Evolutionary conservation across 2,329 filamentous ascomycete genomes (phyloP), one percentile per base, ranked within the genome.

Genomic region (Claviceps sp.): DNA sequence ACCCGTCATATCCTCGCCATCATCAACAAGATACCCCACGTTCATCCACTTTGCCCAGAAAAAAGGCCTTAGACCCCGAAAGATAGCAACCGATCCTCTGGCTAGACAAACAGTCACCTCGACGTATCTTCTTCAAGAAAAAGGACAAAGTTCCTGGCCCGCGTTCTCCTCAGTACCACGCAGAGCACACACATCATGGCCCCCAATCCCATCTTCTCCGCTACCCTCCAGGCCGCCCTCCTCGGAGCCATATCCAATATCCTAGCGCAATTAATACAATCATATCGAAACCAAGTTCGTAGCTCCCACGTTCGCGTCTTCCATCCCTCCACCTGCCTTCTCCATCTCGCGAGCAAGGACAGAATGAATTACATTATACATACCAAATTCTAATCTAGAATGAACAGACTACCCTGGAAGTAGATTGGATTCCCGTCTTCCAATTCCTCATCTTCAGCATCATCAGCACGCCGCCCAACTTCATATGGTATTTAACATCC

Each of bases 391-490:
- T 26, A 5, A 48, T n/a, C 7, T 1, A 11, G 8, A 11, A 30
- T 22, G 6, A n/a, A 24, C 16, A 54, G 53, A 44, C 38, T 13
- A 14, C 53, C 3, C 16, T 45, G 4, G 42, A 52, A 38, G 71
- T 94, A 59, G 79, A 89, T 67, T 75, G 76, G 68, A 68, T 77
- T 5, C 80, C 85, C 4, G 74, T 95, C 44, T 70, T 89, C 58
- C 86, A 89, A 64, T 95, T 94, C 67, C 70, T 87, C 50, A 62
- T 88, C 50, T 95, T 84, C 71, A 79, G 83, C 57, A 63, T 87
- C 38, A 63, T 95, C 54, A 84, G 77, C 66, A 85, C 83, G 42
- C 89, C 89, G 2, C 86, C 86, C 45, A 96, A 96, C 68, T 87
- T 89, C 63, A 64, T 87, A 60, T 95, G 89, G 89, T 81, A 65